A percentile compares a stretch with the other conserved stretches of the same genome.
phyloP scores from a whole-genome alignment of 2,329 filamentous ascomycete genomes.

The Gnomoniopsis smithogilvyi region DNA sequence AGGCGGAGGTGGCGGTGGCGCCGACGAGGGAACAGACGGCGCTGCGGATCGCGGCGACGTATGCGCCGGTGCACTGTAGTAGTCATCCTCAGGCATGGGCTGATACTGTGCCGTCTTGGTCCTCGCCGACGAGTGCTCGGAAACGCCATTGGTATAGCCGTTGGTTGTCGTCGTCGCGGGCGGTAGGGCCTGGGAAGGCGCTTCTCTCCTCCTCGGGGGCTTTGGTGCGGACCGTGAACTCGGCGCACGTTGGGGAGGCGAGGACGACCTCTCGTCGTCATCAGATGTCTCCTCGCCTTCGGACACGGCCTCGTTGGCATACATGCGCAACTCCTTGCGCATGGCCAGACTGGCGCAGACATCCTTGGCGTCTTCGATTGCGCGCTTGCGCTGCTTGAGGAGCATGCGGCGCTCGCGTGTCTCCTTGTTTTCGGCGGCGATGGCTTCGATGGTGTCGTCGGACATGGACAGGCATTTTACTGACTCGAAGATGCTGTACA shows the following conservation, averaged over 20 bases:
- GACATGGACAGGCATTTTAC: constrained; percentile 48
- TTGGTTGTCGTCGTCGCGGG: constrained; percentile 4
- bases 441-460: constrained; percentile 43
- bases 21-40: constrained; percentile 20
- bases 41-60: constrained; percentile 4
- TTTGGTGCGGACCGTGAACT: not conserved
- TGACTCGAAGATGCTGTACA: constrained; percentile 50
- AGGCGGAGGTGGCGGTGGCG: constrained; percentile 28
- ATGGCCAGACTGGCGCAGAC: constrained; percentile 49
- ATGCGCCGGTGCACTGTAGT: constrained; percentile 16
- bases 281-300: constrained; percentile 25
- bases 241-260: not conserved
- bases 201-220: not conserved
- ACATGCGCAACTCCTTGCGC: constrained; percentile 45
- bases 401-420: constrained; percentile 46
- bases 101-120: constrained; percentile 16
- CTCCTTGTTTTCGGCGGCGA: constrained; percentile 52
- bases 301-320: constrained; percentile 24
- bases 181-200: not conserved
- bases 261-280: not conserved
- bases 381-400: constrained; percentile 45
- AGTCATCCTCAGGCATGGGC: constrained; percentile 19
- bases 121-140: constrained; percentile 8
- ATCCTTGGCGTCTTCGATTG: constrained; percentile 47
- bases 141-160: constrained; percentile 6